Conservation (phyloP, 1,284 basidiomycete genomes). For the Amylostereum areolatum region DNA sequence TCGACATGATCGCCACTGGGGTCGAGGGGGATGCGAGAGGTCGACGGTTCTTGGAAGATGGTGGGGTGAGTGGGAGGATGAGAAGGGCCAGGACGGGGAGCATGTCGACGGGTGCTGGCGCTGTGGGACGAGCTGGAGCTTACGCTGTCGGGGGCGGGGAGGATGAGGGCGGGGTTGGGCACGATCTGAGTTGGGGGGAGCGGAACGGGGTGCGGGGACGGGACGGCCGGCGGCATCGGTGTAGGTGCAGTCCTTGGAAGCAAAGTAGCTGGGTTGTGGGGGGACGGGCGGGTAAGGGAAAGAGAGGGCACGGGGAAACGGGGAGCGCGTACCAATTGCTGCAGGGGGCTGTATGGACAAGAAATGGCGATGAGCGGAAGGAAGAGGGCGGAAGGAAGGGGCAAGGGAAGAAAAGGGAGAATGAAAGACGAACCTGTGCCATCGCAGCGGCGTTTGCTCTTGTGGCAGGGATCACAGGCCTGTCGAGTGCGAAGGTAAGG, state of each 20-base stretch:
- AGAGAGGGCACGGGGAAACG: constrained; percentile 3
- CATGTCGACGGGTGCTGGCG: constrained; percentile 4
- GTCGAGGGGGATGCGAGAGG: constrained; percentile 10
- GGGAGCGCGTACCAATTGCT: constrained; percentile 63
- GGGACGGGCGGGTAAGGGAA: not conserved
- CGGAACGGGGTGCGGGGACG: constrained; percentile 60
- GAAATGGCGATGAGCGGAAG: no score
- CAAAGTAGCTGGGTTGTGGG: constrained; percentile 53
- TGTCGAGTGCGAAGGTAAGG: constrained; percentile 20
- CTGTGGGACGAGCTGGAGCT: not conserved
- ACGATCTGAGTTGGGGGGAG: constrained; percentile 14
- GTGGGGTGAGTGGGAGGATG: constrained; percentile 2
- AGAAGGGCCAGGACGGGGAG: constrained; percentile 5
- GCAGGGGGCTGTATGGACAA: constrained; percentile 51
- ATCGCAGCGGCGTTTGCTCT: constrained; percentile 76
- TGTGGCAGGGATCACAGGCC: constrained; percentile 81
- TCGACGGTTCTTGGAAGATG: constrained; percentile 2
- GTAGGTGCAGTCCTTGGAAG: constrained; percentile 74
- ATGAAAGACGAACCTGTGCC: constrained; percentile 54
- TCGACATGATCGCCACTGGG: constrained; percentile 11
- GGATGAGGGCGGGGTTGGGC: constrained; percentile 11
- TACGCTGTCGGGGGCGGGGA: not conserved
- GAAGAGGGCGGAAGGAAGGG: constrained; percentile 6
- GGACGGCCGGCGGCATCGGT: constrained; percentile 72
- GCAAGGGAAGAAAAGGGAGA: constrained; percentile 9